Conservation (phyloP, 2,329 filamentous ascomycete species). For the Neonectria faginata region DNA sequence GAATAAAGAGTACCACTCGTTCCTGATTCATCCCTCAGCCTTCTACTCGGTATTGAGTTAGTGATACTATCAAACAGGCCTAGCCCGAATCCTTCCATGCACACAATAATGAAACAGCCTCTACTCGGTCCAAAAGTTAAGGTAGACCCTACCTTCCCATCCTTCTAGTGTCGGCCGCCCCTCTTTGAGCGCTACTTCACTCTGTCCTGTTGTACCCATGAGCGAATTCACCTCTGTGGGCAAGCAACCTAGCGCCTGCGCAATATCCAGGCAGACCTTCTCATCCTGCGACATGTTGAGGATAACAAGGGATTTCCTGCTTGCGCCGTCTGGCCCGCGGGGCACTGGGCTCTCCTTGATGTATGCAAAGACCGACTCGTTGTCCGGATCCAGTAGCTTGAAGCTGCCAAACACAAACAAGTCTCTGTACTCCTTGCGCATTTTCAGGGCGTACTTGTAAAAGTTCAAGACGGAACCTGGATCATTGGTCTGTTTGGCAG, state of each 20-base stretch:
- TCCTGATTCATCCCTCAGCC: too few relatives aligned
- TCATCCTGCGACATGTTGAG: slow-evolving; percentile 60
- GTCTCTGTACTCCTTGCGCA: slow-evolving; percentile 67
- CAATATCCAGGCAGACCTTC: slow-evolving; percentile 44
- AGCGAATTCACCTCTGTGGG: slow-evolving; percentile 39
- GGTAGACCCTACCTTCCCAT: slow-evolving; percentile 40
- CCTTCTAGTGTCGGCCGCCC: slow-evolving; percentile 19
- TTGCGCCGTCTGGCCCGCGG: slow-evolving; percentile 32
- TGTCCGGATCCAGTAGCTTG: slow-evolving; percentile 60
- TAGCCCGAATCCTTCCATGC: too few relatives aligned
- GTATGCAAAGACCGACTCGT: slow-evolving; percentile 69
- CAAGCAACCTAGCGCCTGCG: slow-evolving; percentile 35
- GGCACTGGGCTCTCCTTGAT: slow-evolving; percentile 52
- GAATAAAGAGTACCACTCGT: too few relatives aligned
- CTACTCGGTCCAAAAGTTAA: slow-evolving; percentile 17
- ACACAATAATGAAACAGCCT: too few relatives aligned
- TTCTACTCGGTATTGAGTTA: too few relatives aligned
- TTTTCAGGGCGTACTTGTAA: slow-evolving; percentile 64
- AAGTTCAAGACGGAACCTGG: slow-evolving; percentile 66
- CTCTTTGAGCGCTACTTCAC: neutral
- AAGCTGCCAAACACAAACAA: slow-evolving; percentile 73
- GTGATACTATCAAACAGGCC: too few relatives aligned
- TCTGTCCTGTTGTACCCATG: slow-evolving; percentile 37
- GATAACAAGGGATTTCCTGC: slow-evolving; percentile 53
- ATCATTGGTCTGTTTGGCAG: slow-evolving; percentile 59